phyloP scores from a whole-genome alignment of 1,139 yeast species.

The Kodamaea anthophila region DNA sequence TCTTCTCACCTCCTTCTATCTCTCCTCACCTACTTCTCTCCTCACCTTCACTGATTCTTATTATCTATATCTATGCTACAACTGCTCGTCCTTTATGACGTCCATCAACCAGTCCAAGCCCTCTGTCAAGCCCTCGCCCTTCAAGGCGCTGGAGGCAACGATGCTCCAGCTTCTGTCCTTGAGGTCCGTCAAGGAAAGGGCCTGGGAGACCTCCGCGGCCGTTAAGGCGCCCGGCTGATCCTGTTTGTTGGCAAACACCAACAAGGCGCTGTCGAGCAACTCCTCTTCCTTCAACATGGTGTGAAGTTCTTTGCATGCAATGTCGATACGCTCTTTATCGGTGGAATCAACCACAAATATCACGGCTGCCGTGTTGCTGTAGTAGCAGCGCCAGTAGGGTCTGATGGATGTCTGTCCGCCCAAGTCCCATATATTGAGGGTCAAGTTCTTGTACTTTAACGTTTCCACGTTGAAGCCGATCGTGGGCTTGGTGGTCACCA shows the following conservation, averaged over 20 bases:
- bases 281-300: conserved; percentile 93
- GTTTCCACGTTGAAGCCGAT: conserved; percentile 98
- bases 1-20: neutral
- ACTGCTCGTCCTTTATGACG: conserved; percentile 87
- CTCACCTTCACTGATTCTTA: no score
- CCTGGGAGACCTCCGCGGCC: conserved; percentile 91
- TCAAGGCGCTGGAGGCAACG: conserved; percentile 92
- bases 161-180: conserved; percentile 98
- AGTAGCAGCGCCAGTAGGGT: conserved; percentile 98
- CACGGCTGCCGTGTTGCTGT: conserved; percentile 92
- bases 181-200: conserved; percentile 75
- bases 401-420: conserved; percentile 97
- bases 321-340: conserved; percentile 85
- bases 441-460: conserved; percentile 78
- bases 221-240: conserved; percentile 94
- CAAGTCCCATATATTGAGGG: conserved; percentile 83
- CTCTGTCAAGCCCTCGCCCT: conserved; percentile 93
- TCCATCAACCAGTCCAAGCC: conserved; percentile 97
- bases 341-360: conserved; percentile 97
- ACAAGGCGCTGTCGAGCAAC: conserved; percentile 77
- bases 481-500: conserved; percentile 86
- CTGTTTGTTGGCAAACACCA: conserved; percentile 95
- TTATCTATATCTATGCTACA: conserved; percentile 28
- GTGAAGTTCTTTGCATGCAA: conserved; percentile 83
- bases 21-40: neutral